Percentiles rank a stretch among this genome's conserved stretches.
phyloP scores from a whole-genome alignment of 1,284 basidiomycete species.

The Golubevia sp. region DNA sequence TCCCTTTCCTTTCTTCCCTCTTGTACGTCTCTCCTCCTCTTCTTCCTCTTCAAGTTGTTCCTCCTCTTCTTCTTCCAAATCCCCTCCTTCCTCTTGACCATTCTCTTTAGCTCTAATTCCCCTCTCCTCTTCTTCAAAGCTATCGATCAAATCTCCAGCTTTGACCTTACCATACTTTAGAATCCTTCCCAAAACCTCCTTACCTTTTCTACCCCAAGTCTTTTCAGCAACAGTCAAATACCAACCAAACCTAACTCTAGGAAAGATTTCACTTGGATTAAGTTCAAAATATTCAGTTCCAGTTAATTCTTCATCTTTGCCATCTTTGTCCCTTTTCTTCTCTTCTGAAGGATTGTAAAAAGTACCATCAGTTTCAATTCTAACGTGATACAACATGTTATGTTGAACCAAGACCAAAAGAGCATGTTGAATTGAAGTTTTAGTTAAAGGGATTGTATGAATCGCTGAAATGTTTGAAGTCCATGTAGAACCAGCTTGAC shows the following conservation, averaged over 20 bases:
- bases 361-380: background rate
- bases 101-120: background rate
- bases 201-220: conserved; percentile 28
- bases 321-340: background rate
- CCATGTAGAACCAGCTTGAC: background rate
- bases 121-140: conserved; percentile 7
- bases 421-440: conserved; percentile 44
- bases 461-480: conserved; percentile 10
- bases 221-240: conserved; percentile 44
- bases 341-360: background rate
- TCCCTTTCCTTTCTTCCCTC: conserved; percentile 20
- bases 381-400: conserved; percentile 50
- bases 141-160: conserved; percentile 36
- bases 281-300: conserved; percentile 52
- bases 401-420: conserved; percentile 56
- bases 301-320: background rate
- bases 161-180: conserved; percentile 52
- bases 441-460: conserved; percentile 25
- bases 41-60: conserved; percentile 2
- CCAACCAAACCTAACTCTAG: conserved; percentile 43
- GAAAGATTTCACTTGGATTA: conserved; percentile 46
- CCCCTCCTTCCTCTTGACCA: background rate
- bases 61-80: background rate
- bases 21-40: conserved; percentile 7
- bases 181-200: conserved; percentile 17